Evolutionary conservation across 2,329 filamentous ascomycete genomes (phyloP), one percentile per base, ranked within the genome.

Genomic region (Orbilia brochopaga): DNA sequence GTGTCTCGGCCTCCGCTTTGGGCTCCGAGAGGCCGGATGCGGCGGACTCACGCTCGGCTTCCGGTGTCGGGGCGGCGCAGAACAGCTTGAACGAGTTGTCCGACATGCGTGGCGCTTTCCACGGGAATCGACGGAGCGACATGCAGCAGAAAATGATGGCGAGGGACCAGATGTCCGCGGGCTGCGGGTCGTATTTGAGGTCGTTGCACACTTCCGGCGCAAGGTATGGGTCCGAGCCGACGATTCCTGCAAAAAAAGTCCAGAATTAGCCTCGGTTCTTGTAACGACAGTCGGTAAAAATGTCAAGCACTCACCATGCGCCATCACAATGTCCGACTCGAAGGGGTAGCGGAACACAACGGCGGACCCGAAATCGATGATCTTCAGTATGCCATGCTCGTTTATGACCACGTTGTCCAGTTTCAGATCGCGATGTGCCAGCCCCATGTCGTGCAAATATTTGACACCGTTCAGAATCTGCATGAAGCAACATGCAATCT

Each of bases 71-170:
- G 8, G 73, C 52, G 10, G 65, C 69, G 15, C 94, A 87, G 13
- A 99, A 99, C 1, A 99, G 85, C 77, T 93, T 92, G 81, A 91
- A 99, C 0, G 92, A 96, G 79, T 96, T 97, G 79, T 99, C 94
- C 2, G 90, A 90, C 79, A 92, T 82, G 44, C 92, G 87, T 2
- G 94, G 94, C 37, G 95, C 88, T 81, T 99, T 99, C 94, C 94
- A 99, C 0, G 94, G 94, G 78, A 99, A 99, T 37, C 94, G 84
- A 21, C 94, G 86, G 46, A 99, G 83, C 3, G 91, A 94, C 94
- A 99, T 99, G 82, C 94, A 99, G 80, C 94, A 97, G 81, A 93
- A 99, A 62, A 99, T 97, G 76, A 99, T 99, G 17, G 93, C 94
- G 69, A 99, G 83, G 10, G 94, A 99, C 94, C 94, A 99, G 69